Percentiles rank a stretch among this genome's conserved stretches.
Conservation (phyloP, 768 basidiomycete species). For the Boletellus emodensis region DNA sequence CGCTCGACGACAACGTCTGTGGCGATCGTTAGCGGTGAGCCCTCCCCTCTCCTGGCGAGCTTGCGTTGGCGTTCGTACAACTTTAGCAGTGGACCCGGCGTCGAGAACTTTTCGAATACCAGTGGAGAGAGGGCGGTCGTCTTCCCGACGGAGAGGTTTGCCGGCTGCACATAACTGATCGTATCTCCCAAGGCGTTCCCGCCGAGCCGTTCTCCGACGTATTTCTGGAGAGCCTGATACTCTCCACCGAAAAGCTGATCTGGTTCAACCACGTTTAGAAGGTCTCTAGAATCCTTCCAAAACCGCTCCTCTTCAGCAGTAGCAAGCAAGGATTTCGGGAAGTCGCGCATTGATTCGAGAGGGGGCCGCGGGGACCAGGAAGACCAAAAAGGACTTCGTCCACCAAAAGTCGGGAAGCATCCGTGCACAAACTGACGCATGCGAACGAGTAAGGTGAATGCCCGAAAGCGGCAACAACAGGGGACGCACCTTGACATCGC, state of each 20-base stretch:
- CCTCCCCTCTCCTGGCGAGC: slow-evolving; percentile 4
- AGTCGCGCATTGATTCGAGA: slow-evolving; percentile 9
- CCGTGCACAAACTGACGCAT: slow-evolving; percentile 9
- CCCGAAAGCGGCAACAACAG: neutral
- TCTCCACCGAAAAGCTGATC: slow-evolving; percentile 1
- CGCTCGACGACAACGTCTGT: slow-evolving; percentile 7
- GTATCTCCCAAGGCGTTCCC: neutral
- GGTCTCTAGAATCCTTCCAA: neutral
- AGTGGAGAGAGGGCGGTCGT: slow-evolving; percentile 4
- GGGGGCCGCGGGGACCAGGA: slow-evolving; percentile 17
- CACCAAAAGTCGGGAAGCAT: slow-evolving; percentile 16
- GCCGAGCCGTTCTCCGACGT: neutral
- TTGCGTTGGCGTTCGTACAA: slow-evolving; percentile 14
- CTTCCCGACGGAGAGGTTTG: slow-evolving; percentile 12
- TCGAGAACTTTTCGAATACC: slow-evolving; percentile 18
- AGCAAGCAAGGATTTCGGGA: slow-evolving; percentile 7
- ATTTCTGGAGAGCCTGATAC: slow-evolving; percentile 2
- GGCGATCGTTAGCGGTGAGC: slow-evolving; percentile 16
- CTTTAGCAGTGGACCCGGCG: slow-evolving; percentile 12
- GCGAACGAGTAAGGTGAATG: neutral
- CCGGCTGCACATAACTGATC: neutral
- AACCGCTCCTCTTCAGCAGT: neutral
- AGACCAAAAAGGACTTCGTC: slow-evolving; percentile 14
- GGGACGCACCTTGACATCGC: slow-evolving; percentile 3
- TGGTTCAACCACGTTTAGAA: slow-evolving; percentile 2